Conservation (phyloP, 768 basidiomycete species). For the Dentipellis sp. region DNA sequence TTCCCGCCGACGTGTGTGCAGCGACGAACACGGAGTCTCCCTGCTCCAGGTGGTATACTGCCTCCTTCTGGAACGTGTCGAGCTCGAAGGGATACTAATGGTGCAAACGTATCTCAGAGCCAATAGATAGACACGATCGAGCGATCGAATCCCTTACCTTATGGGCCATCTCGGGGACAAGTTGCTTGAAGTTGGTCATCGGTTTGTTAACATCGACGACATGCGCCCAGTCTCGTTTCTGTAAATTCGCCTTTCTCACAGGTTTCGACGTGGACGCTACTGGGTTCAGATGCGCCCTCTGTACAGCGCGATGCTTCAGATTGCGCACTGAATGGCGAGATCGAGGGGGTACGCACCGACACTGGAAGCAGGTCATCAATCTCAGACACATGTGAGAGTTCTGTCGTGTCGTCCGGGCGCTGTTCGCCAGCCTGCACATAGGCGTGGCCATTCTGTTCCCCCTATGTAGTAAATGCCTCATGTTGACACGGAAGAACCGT, state of each 20-base stretch:
- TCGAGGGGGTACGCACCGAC: constrained; percentile 14
- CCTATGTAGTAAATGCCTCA: neutral
- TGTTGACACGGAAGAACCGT: neutral
- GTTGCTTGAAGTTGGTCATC: constrained; percentile 79
- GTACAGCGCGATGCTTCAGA: constrained; percentile 8
- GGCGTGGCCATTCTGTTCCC: neutral
- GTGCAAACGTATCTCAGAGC: neutral
- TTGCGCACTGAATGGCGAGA: neutral
- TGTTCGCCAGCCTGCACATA: constrained; percentile 17
- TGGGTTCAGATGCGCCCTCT: constrained; percentile 56
- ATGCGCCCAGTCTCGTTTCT: constrained; percentile 97
- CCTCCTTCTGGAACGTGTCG: constrained; percentile 98
- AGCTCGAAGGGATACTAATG: constrained; percentile 94
- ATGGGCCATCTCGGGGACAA: constrained; percentile 95
- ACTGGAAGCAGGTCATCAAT: constrained; percentile 69
- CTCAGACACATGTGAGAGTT: constrained; percentile 26
- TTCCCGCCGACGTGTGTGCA: constrained; percentile 98
- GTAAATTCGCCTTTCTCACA: constrained; percentile 35
- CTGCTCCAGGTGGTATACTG: constrained; percentile 94
- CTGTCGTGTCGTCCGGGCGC: neutral
- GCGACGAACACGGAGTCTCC: constrained; percentile 99
- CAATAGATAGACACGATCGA: neutral
- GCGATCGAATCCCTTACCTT: constrained; percentile 39
- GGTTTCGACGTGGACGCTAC: constrained; percentile 32
- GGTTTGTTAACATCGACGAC: constrained; percentile 90